Evolutionary conservation across 768 basidiomycete genomes (phyloP).

Genomic region (Serendipita sp.): DNA sequence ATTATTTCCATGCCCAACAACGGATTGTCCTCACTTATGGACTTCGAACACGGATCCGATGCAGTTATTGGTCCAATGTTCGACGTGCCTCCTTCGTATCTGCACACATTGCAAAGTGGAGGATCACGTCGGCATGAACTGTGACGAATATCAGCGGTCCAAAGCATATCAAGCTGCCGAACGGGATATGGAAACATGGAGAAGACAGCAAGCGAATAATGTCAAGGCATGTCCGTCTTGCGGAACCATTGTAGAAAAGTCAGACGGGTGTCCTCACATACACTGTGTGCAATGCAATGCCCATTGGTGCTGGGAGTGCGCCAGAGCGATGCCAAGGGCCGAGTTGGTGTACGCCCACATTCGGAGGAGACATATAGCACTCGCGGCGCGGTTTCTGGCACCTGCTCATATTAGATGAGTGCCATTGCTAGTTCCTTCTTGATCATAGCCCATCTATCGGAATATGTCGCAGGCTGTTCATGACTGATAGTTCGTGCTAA

Average conservation of each 20-base stretch:
- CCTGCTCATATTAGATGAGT: neutral
- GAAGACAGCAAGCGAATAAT: neutral
- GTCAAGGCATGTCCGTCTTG: neutral
- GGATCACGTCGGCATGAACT: neutral
- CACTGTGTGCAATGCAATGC: neutral
- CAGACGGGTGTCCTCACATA: conserved; percentile 1
- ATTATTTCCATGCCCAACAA: neutral
- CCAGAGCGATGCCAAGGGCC: neutral
- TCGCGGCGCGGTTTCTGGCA: neutral
- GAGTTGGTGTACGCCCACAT: conserved; percentile 5
- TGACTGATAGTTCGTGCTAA: too few relatives aligned
- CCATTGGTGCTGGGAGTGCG: conserved; percentile 5
- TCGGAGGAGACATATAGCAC: neutral
- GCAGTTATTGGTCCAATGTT: neutral
- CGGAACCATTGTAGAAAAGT: neutral
- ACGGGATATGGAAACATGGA: neutral
- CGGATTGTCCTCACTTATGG: neutral
- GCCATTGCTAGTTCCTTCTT: neutral
- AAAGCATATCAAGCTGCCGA: neutral
- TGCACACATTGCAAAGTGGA: neutral
- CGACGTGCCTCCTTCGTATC: neutral
- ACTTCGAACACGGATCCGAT: neutral
- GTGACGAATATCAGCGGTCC: neutral
- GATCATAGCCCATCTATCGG: too few relatives aligned
- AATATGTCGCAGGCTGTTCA: too few relatives aligned